Evolutionary conservation across 345 rosid genomes (phyloP).

Genomic region (Eucalyptus pauciflora): DNA sequence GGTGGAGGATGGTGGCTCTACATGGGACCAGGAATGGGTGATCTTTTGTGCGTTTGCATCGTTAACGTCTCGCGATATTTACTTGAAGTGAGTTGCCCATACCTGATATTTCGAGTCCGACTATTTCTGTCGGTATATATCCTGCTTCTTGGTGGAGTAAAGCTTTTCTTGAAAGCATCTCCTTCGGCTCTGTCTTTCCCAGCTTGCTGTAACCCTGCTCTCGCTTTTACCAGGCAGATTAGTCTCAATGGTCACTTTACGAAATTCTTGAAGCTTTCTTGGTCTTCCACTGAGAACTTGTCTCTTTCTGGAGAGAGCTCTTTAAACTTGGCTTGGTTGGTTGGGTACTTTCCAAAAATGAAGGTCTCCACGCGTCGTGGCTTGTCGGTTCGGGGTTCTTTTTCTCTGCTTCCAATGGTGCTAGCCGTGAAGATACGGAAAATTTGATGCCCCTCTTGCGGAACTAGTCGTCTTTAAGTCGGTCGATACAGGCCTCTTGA

Average conservation of each 20-base stretch:
- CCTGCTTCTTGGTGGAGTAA: neutral
- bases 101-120: neutral
- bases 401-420: neutral
- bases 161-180: neutral
- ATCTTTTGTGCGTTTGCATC: neutral
- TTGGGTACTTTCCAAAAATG: neutral
- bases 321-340: neutral
- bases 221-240: neutral
- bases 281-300: neutral
- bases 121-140: neutral
- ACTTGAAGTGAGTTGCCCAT: neutral
- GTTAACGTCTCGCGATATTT: neutral
- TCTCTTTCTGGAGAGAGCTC: neutral
- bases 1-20: neutral
- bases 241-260: neutral
- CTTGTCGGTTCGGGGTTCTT: neutral
- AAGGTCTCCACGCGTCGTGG: neutral
- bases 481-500: too few relatives aligned
- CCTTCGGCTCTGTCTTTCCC: neutral
- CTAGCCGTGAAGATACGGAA: neutral
- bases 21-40: neutral
- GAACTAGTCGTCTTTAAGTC: too few relatives aligned
- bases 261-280: neutral
- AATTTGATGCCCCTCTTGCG: neutral
- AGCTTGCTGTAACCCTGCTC: neutral